Conservation (phyloP, 352 stramenopile species). For the Globisporangium splendens region DNA sequence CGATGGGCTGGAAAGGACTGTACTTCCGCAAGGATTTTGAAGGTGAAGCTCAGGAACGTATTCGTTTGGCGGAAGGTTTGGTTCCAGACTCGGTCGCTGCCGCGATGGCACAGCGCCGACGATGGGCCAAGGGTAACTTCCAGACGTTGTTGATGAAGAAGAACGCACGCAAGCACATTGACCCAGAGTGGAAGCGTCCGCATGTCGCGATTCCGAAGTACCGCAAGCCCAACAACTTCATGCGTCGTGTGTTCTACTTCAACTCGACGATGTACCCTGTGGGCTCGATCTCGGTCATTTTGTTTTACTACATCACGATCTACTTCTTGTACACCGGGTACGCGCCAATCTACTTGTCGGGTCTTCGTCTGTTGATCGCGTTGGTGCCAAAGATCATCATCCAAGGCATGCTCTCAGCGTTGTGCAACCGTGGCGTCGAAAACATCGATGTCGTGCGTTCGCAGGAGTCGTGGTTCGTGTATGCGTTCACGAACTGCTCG, state of each 20-base stretch:
- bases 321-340: constrained; percentile 87
- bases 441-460: constrained; percentile 82
- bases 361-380: constrained; percentile 58
- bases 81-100: constrained; percentile 78
- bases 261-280: constrained; percentile 82
- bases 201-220: constrained; percentile 73
- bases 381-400: constrained; percentile 77
- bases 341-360: constrained; percentile 76
- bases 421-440: constrained; percentile 74
- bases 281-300: constrained; percentile 66
- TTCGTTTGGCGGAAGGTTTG: constrained; percentile 72
- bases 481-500: constrained; percentile 78
- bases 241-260: constrained; percentile 83
- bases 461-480: constrained; percentile 77
- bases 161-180: constrained; percentile 63
- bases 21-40: constrained; percentile 90
- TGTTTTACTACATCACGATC: constrained; percentile 84
- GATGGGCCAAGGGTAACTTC: constrained; percentile 86
- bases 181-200: constrained; percentile 78
- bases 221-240: constrained; percentile 78
- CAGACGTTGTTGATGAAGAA: constrained; percentile 84
- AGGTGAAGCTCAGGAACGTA: constrained; percentile 66
- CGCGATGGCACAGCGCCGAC: constrained; percentile 74
- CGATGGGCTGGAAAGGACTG: constrained; percentile 81
- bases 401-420: constrained; percentile 62